phyloP scores from a whole-genome alignment of 345 rosid species.

The Gossypium rotundifolium region DNA sequence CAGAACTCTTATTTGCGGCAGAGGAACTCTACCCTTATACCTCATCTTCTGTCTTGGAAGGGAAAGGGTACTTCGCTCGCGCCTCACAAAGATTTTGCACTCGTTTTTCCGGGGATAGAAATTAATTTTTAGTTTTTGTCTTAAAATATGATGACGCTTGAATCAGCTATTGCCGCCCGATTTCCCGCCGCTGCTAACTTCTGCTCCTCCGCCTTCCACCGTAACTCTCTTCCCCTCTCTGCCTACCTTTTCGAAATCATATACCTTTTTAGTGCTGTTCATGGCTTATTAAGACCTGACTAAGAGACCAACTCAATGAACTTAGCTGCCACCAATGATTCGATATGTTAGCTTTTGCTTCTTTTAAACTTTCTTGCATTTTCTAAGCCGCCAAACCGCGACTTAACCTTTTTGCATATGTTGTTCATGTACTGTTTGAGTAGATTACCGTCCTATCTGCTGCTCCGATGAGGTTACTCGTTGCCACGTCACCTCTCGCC shows the following conservation, averaged over 20 bases:
- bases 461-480: slow-evolving; percentile 42
- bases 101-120: neutral
- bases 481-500: slow-evolving; percentile 34
- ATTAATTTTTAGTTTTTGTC: neutral
- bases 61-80: neutral
- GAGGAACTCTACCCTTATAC: neutral
- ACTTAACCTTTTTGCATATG: neutral
- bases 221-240: slow-evolving; percentile 23
- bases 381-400: slow-evolving; percentile 19
- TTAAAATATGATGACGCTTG: slow-evolving; percentile 36
- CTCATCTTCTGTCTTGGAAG: neutral
- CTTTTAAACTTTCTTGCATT: slow-evolving; percentile 17
- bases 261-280: neutral
- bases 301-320: neutral
- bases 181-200: slow-evolving; percentile 44
- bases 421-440: neutral
- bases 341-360: neutral
- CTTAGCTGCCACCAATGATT: too few species aligned
- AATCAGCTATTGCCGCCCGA: slow-evolving; percentile 62
- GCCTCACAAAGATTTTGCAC: neutral
- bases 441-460: slow-evolving; percentile 48
- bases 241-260: neutral
- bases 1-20: neutral
- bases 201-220: slow-evolving; percentile 39
- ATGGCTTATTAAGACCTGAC: neutral